Evolutionary conservation across 176 grass and related monocot genomes (phyloP).

Genomic region (Bromus sterilis): DNA sequence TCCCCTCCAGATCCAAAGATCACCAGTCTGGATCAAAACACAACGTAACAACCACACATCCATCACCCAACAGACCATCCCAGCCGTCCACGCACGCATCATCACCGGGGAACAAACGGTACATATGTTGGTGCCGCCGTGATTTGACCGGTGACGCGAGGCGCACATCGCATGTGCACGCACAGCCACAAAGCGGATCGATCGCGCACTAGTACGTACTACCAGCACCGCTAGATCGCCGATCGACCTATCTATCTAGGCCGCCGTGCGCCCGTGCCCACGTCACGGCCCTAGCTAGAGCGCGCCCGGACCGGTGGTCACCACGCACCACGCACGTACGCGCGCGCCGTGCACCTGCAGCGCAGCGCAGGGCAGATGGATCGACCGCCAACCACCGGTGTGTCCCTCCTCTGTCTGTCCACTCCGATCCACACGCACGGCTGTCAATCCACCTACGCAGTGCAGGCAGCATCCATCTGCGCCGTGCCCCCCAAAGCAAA

Average conservation of each 20-base stretch:
- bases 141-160: not conserved
- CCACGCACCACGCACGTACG: not conserved
- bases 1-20: too few relatives aligned
- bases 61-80: not conserved
- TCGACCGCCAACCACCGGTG: conserved; percentile 3
- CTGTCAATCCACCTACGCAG: not conserved
- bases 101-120: not conserved
- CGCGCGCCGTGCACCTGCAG: not conserved
- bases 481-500: conserved; percentile 24
- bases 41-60: not conserved
- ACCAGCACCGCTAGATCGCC: too few relatives aligned
- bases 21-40: too few relatives aligned
- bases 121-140: not conserved
- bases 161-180: conserved; percentile 30
- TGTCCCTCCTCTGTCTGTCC: not conserved
- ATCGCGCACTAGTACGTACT: not conserved
- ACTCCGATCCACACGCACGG: not conserved
- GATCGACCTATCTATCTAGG: too few relatives aligned
- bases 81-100: not conserved
- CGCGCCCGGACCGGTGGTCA: conserved; percentile 12
- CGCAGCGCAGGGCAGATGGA: not conserved
- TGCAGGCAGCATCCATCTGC: not conserved
- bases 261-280: not conserved
- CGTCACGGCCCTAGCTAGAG: conserved; percentile 1
- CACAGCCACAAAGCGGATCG: too few relatives aligned